phyloP scores from a whole-genome alignment of 768 basidiomycete genomes.

The Pleurotus giganteus region DNA sequence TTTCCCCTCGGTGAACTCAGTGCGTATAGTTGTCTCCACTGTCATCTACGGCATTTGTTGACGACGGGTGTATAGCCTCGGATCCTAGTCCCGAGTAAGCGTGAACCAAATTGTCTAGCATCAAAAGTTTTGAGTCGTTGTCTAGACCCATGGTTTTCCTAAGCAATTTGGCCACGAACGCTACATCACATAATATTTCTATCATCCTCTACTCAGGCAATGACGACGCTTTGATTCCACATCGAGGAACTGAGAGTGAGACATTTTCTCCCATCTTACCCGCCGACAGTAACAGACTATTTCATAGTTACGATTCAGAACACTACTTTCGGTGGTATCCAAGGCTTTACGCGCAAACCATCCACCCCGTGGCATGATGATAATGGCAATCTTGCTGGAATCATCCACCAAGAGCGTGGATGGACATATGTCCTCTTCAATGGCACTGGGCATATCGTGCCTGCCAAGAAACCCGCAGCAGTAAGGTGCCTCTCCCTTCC shows the following conservation, averaged over 20 bases:
- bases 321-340: constrained; percentile 75
- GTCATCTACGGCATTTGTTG: not conserved
- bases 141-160: constrained; percentile 62
- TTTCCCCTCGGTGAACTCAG: constrained; percentile 34
- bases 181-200: constrained; percentile 45
- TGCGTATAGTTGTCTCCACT: not conserved
- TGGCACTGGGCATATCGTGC: constrained; percentile 41
- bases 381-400: constrained; percentile 56
- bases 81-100: constrained; percentile 32
- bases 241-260: constrained; percentile 62
- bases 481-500: constrained; percentile 25
- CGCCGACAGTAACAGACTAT: constrained; percentile 8
- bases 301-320: constrained; percentile 56
- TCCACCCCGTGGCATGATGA: constrained; percentile 69
- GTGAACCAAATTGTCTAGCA: not conserved
- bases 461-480: constrained; percentile 30
- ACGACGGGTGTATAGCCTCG: not conserved
- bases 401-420: constrained; percentile 72
- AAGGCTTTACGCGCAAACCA: constrained; percentile 69
- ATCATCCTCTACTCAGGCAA: constrained; percentile 69
- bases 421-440: constrained; percentile 53
- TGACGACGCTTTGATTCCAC: constrained; percentile 64
- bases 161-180: constrained; percentile 64
- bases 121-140: not conserved
- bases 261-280: not conserved